Conservation (phyloP, 768 basidiomycete species). For the Phallus indusiatus region DNA sequence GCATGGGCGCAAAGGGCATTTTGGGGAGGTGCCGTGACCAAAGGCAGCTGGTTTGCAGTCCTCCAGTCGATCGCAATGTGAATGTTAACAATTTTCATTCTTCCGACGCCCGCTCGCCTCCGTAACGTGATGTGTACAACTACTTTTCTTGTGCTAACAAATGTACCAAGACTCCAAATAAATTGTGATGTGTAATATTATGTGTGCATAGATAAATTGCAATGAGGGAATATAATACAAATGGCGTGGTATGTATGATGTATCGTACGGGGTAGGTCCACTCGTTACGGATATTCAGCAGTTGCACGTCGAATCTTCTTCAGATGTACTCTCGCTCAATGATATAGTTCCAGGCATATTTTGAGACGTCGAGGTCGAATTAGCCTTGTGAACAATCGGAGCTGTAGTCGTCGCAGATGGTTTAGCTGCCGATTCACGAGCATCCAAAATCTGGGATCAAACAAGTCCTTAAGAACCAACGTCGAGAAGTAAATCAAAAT, state of each 20-base stretch:
- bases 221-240: background rate
- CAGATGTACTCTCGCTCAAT: conserved; percentile 3
- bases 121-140: no score
- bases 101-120: no score
- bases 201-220: background rate
- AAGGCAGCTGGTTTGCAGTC: no score
- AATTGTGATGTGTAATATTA: background rate
- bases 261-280: background rate
- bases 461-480: background rate
- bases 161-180: background rate
- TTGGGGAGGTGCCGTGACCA: no score
- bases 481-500: background rate
- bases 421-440: conserved; percentile 66
- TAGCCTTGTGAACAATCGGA: background rate
- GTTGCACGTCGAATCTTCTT: conserved; percentile 11
- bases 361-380: background rate
- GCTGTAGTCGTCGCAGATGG: background rate
- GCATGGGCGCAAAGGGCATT: no score
- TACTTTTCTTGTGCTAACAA: no score
- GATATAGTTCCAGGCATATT: conserved; percentile 14
- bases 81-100: no score
- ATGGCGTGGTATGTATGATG: background rate
- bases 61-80: no score
- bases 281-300: conserved; percentile 2
- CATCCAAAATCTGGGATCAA: conserved; percentile 43